Percentiles rank a stretch among this genome's conserved stretches.
These are phyloP conservation scores for Aspergillus sclerotioniger DNA, from an alignment of 495 filamentous ascomycete species.

Conservation along the genomic window DNA sequence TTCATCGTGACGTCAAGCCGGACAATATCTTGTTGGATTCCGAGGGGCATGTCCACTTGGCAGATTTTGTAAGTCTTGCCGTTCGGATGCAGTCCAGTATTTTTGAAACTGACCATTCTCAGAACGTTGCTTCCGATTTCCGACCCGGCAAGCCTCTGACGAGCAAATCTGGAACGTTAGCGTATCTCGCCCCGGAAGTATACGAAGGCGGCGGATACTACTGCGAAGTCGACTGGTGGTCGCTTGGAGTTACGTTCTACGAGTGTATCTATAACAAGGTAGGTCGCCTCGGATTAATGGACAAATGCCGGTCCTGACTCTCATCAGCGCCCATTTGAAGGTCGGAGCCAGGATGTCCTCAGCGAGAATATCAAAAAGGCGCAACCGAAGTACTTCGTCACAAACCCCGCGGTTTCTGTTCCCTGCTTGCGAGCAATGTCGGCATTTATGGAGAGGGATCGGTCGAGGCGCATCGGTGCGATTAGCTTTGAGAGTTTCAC, in stretches of 20 bases:
- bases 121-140: slow-evolving; percentile 98
- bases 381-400: slow-evolving; percentile 82
- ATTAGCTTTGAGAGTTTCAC: slow-evolving; percentile 76
- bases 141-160: slow-evolving; percentile 76
- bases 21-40: slow-evolving; percentile 94
- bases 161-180: slow-evolving; percentile 94
- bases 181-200: slow-evolving; percentile 94
- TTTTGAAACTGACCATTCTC: slow-evolving; percentile 15
- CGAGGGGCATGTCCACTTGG: slow-evolving; percentile 95
- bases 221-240: slow-evolving; percentile 96
- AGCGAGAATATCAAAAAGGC: slow-evolving; percentile 80
- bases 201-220: slow-evolving; percentile 86
- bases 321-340: slow-evolving; percentile 80
- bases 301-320: slow-evolving; percentile 33
- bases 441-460: slow-evolving; percentile 77
- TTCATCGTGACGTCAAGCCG: slow-evolving; percentile 95
- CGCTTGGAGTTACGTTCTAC: slow-evolving; percentile 92
- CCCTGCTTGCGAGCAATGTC: slow-evolving; percentile 83
- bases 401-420: slow-evolving; percentile 81
- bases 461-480: slow-evolving; percentile 75
- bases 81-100: not conserved
- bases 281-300: slow-evolving; percentile 20
- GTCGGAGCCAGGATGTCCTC: slow-evolving; percentile 75
- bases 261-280: slow-evolving; percentile 99
- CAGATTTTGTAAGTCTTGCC: slow-evolving; percentile 78